Evolutionary conservation across 2,329 filamentous ascomycete genomes (phyloP), one percentile per base, ranked within the genome.

Genomic region (Neopestalotiopsis rosae): DNA sequence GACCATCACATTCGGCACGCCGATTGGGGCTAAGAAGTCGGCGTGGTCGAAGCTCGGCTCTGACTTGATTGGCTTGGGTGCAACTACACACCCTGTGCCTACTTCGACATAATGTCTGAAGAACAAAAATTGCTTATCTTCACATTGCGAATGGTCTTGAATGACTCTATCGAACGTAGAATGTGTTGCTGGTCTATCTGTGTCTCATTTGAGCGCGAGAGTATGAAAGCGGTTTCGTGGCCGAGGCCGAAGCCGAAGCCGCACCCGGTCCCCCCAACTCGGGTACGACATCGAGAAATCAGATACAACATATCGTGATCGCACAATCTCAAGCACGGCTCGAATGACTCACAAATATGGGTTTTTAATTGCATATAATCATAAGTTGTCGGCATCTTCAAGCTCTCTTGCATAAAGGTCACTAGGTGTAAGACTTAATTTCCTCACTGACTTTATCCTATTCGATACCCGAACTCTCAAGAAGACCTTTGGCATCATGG

Each of bases 1-100:
- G 72, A 59, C 32, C 77, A 77, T 69, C 71, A 73, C 62, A 75
- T 75, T 17, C 71, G 74, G 61, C 76, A 78, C 71, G 73, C 76
- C 30, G 75, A 78, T 68, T 71, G 69, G 71, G 73, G 73, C 30
- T 74, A 67, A 71, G 34, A 9, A 38, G n/a, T 14, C 61, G n/a
- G 13, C 32, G n/a, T 42, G 34, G 61, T 13, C 14, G 17, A 20
- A 52, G 5, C 45, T 52, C 45, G 45, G 45, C 45, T 52, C 32
- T 61, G 20, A 52, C 17, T 4, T 52, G 14, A 52, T n/a, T 52
- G 45, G 45, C n/a, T 52, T 17, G 20, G 20, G n/a, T 52, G 6
- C 45, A 52, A 52, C 3, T n/a, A 6, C 9, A 52, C 45, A 24
- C 14, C 5, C n/a, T 24, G 9, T 7, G 45, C 7, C 45, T 9